Base-by-base conservation (phyloP, 176 grass and related monocot genomes). In the Metroxylon sagu region DNA sequence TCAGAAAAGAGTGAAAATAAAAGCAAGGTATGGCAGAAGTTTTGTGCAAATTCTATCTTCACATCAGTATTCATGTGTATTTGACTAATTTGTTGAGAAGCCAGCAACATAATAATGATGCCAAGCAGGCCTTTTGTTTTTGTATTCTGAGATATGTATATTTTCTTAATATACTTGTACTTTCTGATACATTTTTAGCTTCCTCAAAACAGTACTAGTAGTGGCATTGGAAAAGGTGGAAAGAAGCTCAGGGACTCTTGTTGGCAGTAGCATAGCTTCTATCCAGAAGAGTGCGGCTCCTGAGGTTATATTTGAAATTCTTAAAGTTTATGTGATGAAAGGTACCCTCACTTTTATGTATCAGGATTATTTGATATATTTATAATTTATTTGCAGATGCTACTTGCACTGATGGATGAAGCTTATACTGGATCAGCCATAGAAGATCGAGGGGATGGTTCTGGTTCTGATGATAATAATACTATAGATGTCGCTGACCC, bases 281-380 rank as follows among this genome's bases (percentile, higher is more conserved):
- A 97, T 97, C 69, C 92, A 97, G 78, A 97, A 97, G 79, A 97
- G 92, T 29, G 79, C 92, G 48, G 92, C 87, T 56, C 84, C 92
- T 73, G 92, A 97, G 87, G 87, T 97, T 72, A 49, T 64, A 58
- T 78, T 70, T 16, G 1, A 18, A 57, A 49, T 28, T 69, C 23
- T 49, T 65, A 10, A 43, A 43, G 35, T 43, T 43, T 14, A 43
- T 43, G 35, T 3, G 35, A 43, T 43, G 35, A 43, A 43, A 43
- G 8, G 1, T 43, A 39, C 35, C 35, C 35, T 39, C 7, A 12
- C 1, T 39, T 39, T 10, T 43, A 35, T 35, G 31, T 43, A 6
- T 43, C 8, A 43, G 35, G 35, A 43, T 43, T 43, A 43, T 43
- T 43, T 43, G 29, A 51, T 76, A 48, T 77, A 25, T 1, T 50